These are phyloP conservation scores for Erigeron canadensis DNA, from an alignment of 129 eudicot genomes.

Conservation along the genomic window DNA sequence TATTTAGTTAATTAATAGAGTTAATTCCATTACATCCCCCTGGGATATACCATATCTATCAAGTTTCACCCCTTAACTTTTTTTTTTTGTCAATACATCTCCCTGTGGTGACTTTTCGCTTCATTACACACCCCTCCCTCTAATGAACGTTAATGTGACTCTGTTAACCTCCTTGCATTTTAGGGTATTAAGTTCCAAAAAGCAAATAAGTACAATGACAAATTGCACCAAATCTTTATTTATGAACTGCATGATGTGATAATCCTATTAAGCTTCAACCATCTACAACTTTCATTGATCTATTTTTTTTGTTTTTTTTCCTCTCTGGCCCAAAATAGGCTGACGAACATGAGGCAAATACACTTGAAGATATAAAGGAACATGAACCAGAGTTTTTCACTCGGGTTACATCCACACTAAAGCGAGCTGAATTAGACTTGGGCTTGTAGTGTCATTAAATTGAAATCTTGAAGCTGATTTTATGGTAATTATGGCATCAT, in stretches of 20 bases:
- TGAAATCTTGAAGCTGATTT: slow-evolving; percentile 4
- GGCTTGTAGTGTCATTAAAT: slow-evolving; percentile 36
- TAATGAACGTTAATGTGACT: no score
- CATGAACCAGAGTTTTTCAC: slow-evolving; percentile 63
- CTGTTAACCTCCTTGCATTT: no score
- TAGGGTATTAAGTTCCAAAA: no score
- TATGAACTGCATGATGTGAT: slow-evolving; percentile 8
- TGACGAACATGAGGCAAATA: slow-evolving; percentile 78
- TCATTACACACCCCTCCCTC: no score
- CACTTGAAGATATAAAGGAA: slow-evolving; percentile 72
- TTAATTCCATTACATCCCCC: no score
- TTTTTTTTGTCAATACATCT: no score
- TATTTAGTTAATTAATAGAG: no score
- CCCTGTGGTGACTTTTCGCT: no score
- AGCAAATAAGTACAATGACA: no score
- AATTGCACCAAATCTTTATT: not conserved
- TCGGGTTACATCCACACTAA: slow-evolving; percentile 69
- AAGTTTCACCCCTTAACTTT: no score
- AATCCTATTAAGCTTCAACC: slow-evolving; percentile 1
- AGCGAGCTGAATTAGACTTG: slow-evolving; percentile 70
- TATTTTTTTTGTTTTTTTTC: not conserved
- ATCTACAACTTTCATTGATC: not conserved
- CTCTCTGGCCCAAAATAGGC: slow-evolving; percentile 46
- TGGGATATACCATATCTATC: no score
- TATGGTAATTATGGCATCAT: slow-evolving; percentile 1